Percentiles rank a stretch among this genome's conserved stretches.
Conservation (phyloP, 371 early-diverging fungal species). For the Mucor velutinosus region DNA sequence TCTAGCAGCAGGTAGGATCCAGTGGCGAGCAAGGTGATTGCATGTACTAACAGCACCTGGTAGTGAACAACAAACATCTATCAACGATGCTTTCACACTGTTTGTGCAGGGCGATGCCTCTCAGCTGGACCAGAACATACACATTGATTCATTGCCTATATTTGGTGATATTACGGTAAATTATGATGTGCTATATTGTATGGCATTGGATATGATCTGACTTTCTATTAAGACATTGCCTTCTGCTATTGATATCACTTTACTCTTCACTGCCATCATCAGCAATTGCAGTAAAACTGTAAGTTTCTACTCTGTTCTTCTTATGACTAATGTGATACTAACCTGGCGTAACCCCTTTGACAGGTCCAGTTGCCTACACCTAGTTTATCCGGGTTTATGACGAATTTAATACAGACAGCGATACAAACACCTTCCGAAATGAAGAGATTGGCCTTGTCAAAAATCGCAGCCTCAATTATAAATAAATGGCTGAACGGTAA, state of each 20-base stretch:
- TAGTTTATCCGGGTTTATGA: constrained; percentile 37
- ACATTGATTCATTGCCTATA: background rate
- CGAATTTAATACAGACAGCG: constrained; percentile 40
- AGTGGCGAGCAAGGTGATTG: no score
- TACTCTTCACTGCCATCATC: constrained; percentile 40
- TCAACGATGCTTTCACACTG: constrained; percentile 7
- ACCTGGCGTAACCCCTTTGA: background rate
- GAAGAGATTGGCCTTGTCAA: constrained; percentile 41
- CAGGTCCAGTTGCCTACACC: constrained; percentile 48
- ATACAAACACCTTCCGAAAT: constrained; percentile 28
- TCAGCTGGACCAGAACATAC: background rate
- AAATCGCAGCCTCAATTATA: constrained; percentile 48
- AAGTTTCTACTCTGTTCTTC: constrained; percentile 2
- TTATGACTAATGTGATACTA: background rate
- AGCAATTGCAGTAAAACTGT: constrained; percentile 39
- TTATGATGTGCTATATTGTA: background rate
- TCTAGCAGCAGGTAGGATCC: constrained; percentile 18
- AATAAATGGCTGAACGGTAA: constrained; percentile 56
- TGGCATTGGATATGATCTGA: background rate
- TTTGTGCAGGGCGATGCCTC: constrained; percentile 19
- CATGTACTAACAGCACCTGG: background rate
- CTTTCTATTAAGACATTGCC: background rate
- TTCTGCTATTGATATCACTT: constrained; percentile 20
- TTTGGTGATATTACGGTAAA: background rate
- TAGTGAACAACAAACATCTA: constrained; percentile 17